A percentile compares a stretch with the other conserved stretches of the same genome.
Conservation (phyloP, 345 rosid species). For the Rhizophora mangle region DNA sequence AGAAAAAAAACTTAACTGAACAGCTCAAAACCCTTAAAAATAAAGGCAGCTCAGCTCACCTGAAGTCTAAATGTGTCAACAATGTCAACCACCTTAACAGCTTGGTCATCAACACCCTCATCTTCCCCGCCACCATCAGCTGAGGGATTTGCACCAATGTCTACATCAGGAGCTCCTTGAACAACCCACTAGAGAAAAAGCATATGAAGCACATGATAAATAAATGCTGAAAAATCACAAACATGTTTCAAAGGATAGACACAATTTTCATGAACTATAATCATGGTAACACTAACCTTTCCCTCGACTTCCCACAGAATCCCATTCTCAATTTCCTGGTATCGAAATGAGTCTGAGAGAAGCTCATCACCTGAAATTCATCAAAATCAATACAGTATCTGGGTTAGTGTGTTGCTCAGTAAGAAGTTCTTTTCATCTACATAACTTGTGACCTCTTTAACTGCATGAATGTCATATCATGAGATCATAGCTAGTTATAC, state of each 20-base stretch:
- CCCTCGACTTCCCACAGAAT: slow-evolving; percentile 87
- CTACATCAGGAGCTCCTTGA: slow-evolving; percentile 63
- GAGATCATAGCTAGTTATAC: too few species aligned
- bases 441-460: background rate
- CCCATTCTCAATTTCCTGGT: slow-evolving; percentile 73
- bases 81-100: slow-evolving; percentile 87
- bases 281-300: slow-evolving; percentile 45
- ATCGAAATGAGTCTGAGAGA: slow-evolving; percentile 82
- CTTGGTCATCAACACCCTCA: slow-evolving; percentile 86
- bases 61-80: slow-evolving; percentile 98
- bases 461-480: too few species aligned
- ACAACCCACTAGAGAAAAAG: slow-evolving; percentile 64
- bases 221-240: background rate
- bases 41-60: slow-evolving; percentile 34
- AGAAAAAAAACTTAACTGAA: too few species aligned
- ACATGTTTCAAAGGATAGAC: too few species aligned
- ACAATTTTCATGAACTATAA: too few species aligned
- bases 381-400: background rate
- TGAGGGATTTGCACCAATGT: slow-evolving; percentile 98
- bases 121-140: slow-evolving; percentile 84
- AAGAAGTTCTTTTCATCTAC: background rate
- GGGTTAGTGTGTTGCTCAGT: background rate
- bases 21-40: background rate
- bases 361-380: slow-evolving; percentile 42
- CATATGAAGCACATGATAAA: background rate